Evolutionary conservation across 257 asterid genomes (phyloP).

Genomic region (Lithospermum erythrorhizon): DNA sequence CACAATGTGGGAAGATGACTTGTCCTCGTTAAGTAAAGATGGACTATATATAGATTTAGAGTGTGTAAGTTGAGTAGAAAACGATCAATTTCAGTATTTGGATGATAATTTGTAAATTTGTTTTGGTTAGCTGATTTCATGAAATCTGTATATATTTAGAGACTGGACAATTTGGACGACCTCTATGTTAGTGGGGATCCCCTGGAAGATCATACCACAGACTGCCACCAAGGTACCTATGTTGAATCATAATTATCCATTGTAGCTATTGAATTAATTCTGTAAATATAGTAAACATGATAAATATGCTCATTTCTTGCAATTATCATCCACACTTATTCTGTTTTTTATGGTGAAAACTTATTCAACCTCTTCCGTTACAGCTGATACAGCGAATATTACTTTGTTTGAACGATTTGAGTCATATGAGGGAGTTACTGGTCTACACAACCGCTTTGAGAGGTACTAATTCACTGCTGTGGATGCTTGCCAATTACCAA

Average conservation of each 20-base stretch:
- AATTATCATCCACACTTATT: not conserved
- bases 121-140: not conserved
- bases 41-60: not conserved
- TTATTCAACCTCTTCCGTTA: conserved; percentile 17
- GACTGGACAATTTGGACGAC: conserved; percentile 59
- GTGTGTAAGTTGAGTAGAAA: not conserved
- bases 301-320: conserved; percentile 5
- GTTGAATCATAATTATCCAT: conserved; percentile 6
- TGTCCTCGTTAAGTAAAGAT: no score
- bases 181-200: conserved; percentile 31
- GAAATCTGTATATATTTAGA: conserved; percentile 32
- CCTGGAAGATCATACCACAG: conserved; percentile 26
- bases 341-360: conserved; percentile 6
- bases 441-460: conserved; percentile 53
- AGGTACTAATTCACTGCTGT: conserved; percentile 35
- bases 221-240: conserved; percentile 70
- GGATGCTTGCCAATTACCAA: not conserved
- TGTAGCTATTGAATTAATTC: not conserved
- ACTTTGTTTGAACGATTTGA: conserved; percentile 52
- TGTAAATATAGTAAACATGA: conserved; percentile 3
- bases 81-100: not conserved
- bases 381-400: conserved; percentile 68
- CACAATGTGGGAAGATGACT: no score
- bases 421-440: conserved; percentile 34
- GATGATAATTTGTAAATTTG: not conserved